Evolutionary conservation across 2,329 filamentous ascomycete genomes (phyloP).

Genomic region (Cytospora leucostoma): DNA sequence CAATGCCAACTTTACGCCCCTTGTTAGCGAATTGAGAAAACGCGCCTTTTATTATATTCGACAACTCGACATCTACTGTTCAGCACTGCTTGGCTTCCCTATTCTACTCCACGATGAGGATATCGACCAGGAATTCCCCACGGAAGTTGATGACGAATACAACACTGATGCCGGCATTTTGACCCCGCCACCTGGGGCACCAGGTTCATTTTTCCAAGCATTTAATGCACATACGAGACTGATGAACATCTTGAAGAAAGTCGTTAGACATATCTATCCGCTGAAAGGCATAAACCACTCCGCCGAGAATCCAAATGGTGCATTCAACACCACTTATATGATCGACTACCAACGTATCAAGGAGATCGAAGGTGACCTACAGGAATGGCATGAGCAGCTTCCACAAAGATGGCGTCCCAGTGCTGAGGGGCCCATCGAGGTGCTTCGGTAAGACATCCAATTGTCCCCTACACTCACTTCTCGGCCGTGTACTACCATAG

Average conservation of each 20-base stretch:
- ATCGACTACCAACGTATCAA: slow-evolving; percentile 66
- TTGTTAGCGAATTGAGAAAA: slow-evolving; percentile 64
- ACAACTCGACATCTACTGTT: slow-evolving; percentile 72
- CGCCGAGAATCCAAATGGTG: slow-evolving; percentile 38
- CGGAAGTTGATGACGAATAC: slow-evolving; percentile 67
- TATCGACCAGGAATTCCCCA: slow-evolving; percentile 65
- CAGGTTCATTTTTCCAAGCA: slow-evolving; percentile 60
- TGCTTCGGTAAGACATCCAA: slow-evolving; percentile 67
- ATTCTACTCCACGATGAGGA: slow-evolving; percentile 65
- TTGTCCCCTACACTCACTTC: neutral
- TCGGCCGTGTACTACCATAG: neutral
- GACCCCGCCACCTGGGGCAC: slow-evolving; percentile 55
- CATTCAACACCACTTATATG: slow-evolving; percentile 55
- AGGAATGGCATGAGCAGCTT: slow-evolving; percentile 65
- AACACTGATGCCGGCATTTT: slow-evolving; percentile 61
- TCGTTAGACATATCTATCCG: slow-evolving; percentile 67
- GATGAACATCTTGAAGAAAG: slow-evolving; percentile 64
- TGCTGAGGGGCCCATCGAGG: slow-evolving; percentile 71
- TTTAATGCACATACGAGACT: slow-evolving; percentile 67
- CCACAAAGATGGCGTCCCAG: slow-evolving; percentile 79
- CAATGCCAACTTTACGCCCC: slow-evolving; percentile 61
- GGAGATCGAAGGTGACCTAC: slow-evolving; percentile 64
- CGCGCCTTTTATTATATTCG: slow-evolving; percentile 69
- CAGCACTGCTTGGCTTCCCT: slow-evolving; percentile 66
- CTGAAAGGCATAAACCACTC: slow-evolving; percentile 57